Evolutionary conservation across 2,329 filamentous ascomycete species (phyloP), one percentile per base, ranked within the genome.

Genomic region (Xylariaceae sp.): DNA sequence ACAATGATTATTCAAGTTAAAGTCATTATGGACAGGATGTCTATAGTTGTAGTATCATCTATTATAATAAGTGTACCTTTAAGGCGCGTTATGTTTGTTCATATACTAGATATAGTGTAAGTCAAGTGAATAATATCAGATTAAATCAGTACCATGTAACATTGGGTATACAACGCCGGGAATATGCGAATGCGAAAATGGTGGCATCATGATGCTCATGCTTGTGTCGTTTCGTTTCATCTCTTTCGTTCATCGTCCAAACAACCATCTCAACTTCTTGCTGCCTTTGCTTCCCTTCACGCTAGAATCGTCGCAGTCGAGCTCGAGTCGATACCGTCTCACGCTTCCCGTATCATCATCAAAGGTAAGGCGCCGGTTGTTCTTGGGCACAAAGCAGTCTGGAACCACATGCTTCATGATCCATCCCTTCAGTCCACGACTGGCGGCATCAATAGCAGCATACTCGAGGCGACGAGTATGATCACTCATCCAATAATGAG

Each of bases 401-500:
- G 86, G 86, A 3, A 88, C 76, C 6, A 87, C 69, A 63, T 82
- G 77, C 39, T 80, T 78, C 68, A 82, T 76, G 29, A 87, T 66
- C 81, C 86, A 88, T 11, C 85, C 86, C 62, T 80, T 80, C 26
- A 88, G 76, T 4, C 86, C 86, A 1, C 78, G 77, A 31, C 79
- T 82, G 2, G 85, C 84, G 0, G 85, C 84, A 46, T 88, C 86
- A 36, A 88, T 88, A 53, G 86, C 86, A 0, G 85, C 86, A 64
- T 88, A 88, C 73, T 88, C 86, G 3, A 87, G 76, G 9, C 84
- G 78, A 3, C 86, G 79, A 0, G 85, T 87, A 50, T 78, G 78
- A 67, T 87, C 83, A 65, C 83, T 87, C 1, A 85, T 88, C 86
- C 86, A 88, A 73, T 88, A 88, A 67, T 87, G 84, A 1, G 83